These are phyloP conservation scores for Russula lepida DNA, from an alignment of 768 basidiomycete species.

Conservation along the genomic window DNA sequence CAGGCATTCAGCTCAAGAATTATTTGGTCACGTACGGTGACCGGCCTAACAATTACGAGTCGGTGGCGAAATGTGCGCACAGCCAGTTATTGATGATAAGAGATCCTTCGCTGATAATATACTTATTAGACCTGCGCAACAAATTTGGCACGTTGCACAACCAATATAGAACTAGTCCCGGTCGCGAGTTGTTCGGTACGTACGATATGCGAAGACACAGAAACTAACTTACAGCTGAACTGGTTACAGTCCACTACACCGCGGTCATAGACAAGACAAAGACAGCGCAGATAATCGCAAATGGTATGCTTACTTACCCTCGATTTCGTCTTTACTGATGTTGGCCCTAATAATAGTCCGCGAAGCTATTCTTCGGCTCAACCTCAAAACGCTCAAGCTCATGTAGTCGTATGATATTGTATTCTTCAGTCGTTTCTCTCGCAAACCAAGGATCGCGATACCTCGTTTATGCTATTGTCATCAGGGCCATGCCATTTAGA, in stretches of 20 bases:
- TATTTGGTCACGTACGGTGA: constrained; percentile 67
- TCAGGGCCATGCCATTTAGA: not conserved
- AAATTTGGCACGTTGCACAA: constrained; percentile 69
- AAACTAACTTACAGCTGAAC: constrained; percentile 1
- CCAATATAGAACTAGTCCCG: constrained; percentile 56
- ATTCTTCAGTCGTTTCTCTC: not conserved
- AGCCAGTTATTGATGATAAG: not conserved
- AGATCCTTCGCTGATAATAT: not conserved
- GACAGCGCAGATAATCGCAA: constrained; percentile 65
- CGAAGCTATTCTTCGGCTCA: constrained; percentile 49
- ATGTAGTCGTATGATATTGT: constrained; percentile 24
- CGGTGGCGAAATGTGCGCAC: constrained; percentile 60
- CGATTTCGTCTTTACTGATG: not conserved
- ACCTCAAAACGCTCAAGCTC: constrained; percentile 52
- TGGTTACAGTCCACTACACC: constrained; percentile 58
- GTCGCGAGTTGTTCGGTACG: constrained; percentile 66
- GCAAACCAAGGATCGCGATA: not conserved
- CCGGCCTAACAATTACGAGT: constrained; percentile 70
- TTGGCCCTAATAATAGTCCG: constrained; percentile 37
- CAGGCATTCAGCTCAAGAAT: constrained; percentile 62
- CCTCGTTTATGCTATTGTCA: not conserved
- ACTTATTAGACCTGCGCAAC: constrained; percentile 52
- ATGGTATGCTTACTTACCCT: constrained; percentile 40
- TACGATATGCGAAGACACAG: constrained; percentile 5
- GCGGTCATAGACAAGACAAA: constrained; percentile 73